phyloP scores from a whole-genome alignment of 208 protist species.

The Balamuthia mandrillaris region DNA sequence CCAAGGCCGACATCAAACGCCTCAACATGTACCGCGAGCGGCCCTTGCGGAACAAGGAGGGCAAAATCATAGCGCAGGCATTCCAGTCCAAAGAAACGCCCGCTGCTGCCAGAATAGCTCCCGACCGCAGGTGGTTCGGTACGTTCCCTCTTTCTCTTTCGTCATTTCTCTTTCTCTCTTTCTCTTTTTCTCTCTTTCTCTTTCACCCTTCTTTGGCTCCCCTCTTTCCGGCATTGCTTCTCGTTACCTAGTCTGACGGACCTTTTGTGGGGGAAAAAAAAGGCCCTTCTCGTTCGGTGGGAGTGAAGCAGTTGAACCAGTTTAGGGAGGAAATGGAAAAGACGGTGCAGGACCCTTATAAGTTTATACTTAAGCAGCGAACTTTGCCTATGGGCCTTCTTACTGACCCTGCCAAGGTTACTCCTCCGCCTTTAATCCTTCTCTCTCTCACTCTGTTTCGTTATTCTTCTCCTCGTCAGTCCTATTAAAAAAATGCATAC shows the following conservation, averaged over 20 bases:
- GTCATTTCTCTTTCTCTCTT: no score
- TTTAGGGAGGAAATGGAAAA: conserved; percentile 93
- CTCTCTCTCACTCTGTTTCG: background rate
- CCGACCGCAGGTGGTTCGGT: conserved; percentile 94
- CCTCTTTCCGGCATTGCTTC: no score
- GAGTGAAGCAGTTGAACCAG: conserved; percentile 83
- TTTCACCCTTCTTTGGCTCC: no score
- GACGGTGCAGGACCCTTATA: conserved; percentile 94
- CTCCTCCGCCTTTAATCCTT: background rate
- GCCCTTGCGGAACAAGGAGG: conserved; percentile 13
- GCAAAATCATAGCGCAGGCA: conserved; percentile 54
- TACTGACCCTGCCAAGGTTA: conserved; percentile 71
- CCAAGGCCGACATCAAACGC: conserved; percentile 8
- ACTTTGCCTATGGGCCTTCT: conserved; percentile 95
- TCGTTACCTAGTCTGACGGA: no score
- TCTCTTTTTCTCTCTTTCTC: no score
- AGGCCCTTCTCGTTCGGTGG: background rate
- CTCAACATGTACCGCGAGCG: conserved; percentile 22
- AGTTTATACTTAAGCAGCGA: conserved; percentile 90
- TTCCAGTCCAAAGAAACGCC: conserved; percentile 48
- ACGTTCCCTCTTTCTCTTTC: background rate
- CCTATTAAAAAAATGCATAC: background rate
- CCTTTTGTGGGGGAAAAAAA: no score
- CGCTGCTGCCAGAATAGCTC: conserved; percentile 80
- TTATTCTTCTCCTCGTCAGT: background rate